Conservation (phyloP, 257 asterid species). For the Salvia hispanica region DNA sequence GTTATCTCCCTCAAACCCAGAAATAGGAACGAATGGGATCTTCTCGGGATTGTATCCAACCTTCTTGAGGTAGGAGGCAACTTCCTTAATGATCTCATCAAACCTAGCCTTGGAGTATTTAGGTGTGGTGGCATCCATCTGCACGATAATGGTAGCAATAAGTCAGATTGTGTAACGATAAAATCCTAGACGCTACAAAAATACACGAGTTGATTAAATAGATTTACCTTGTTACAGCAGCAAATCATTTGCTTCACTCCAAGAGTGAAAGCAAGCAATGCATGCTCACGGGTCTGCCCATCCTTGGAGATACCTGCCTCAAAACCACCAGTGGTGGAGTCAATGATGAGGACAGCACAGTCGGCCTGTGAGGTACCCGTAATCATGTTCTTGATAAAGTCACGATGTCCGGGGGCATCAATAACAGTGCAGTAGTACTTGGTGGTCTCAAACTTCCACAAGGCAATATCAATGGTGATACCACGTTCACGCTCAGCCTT, state of each 20-base stretch:
- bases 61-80: conserved; percentile 77
- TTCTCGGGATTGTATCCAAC: conserved; percentile 85
- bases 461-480: conserved; percentile 77
- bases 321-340: conserved; percentile 88
- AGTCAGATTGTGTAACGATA: background rate
- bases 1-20: conserved; percentile 45
- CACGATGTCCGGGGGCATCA: conserved; percentile 42
- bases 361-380: conserved; percentile 34
- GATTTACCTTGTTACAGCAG: conserved; percentile 73
- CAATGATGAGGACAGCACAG: conserved; percentile 71
- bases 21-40: conserved; percentile 66
- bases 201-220: background rate
- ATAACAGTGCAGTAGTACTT: conserved; percentile 85
- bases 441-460: conserved; percentile 90
- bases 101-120: conserved; percentile 78
- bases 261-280: conserved; percentile 79
- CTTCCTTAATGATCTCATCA: conserved; percentile 78
- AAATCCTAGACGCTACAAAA: background rate
- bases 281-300: conserved; percentile 92
- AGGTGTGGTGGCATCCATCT: conserved; percentile 92
- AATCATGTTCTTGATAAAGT: conserved; percentile 31
- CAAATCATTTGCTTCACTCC: conserved; percentile 86
- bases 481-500: conserved; percentile 92
- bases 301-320: conserved; percentile 93
- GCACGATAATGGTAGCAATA: background rate